Conservation (phyloP, 805 yeast genomes). For the Ogataea populi-albae region DNA sequence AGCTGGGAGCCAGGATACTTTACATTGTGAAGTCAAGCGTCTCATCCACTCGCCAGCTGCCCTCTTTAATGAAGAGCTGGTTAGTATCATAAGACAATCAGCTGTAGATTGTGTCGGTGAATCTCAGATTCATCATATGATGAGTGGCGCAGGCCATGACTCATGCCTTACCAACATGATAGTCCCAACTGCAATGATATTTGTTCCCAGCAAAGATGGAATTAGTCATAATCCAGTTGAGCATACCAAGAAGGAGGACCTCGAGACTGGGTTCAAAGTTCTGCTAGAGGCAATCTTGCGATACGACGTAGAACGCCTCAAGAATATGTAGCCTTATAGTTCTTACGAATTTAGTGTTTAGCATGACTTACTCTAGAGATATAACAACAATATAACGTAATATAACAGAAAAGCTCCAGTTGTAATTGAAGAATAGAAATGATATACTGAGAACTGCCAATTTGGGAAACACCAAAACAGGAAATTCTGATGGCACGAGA, state of each 20-base stretch:
- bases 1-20: slow-evolving; percentile 37
- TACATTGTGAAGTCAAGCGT: slow-evolving; percentile 31
- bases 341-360: too few species aligned
- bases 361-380: too few species aligned
- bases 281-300: slow-evolving; percentile 46
- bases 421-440: too few species aligned
- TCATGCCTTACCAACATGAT: slow-evolving; percentile 55
- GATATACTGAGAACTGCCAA: too few species aligned
- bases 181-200: slow-evolving; percentile 72
- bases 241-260: slow-evolving; percentile 60
- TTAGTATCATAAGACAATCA: slow-evolving; percentile 49
- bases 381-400: too few species aligned
- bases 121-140: slow-evolving; percentile 42
- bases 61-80: slow-evolving; percentile 50
- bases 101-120: slow-evolving; percentile 49
- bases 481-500: too few species aligned
- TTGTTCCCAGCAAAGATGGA: slow-evolving; percentile 67
- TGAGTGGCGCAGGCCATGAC: slow-evolving; percentile 76
- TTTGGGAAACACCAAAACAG: too few species aligned
- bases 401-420: too few species aligned
- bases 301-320: slow-evolving; percentile 23
- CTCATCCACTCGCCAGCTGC: slow-evolving; percentile 54
- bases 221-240: slow-evolving; percentile 67
- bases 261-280: slow-evolving; percentile 58
- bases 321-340: slow-evolving; percentile 1